phyloP scores from a whole-genome alignment of 1,284 basidiomycete species.

The Leccinum solheimii region DNA sequence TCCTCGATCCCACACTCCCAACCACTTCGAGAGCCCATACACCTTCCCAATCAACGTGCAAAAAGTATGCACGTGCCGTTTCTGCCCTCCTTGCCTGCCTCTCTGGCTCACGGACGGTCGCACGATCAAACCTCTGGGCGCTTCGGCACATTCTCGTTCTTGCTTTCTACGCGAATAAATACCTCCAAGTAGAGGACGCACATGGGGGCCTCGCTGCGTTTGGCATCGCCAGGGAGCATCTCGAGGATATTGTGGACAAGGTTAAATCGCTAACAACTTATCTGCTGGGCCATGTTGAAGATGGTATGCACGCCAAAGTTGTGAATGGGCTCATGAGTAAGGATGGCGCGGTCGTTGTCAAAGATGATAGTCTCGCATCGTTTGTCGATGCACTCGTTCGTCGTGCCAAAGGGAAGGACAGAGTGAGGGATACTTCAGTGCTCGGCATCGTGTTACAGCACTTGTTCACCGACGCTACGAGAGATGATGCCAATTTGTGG shows the following conservation, averaged over 20 bases:
- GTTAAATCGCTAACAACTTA: conserved; percentile 69
- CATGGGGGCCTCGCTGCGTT: conserved; percentile 47
- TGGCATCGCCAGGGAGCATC: conserved; percentile 24
- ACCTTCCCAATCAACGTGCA: conserved; percentile 46
- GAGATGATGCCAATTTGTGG: conserved; percentile 76
- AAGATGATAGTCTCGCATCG: conserved; percentile 35
- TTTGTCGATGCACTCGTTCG: conserved; percentile 47
- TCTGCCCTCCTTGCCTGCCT: conserved; percentile 63
- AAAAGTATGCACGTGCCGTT: conserved; percentile 66
- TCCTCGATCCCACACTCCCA: conserved; percentile 63
- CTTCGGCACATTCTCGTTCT: conserved; percentile 64
- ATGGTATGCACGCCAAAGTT: conserved; percentile 24
- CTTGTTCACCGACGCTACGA: conserved; percentile 59
- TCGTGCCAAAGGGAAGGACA: conserved; percentile 44
- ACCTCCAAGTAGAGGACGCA: conserved; percentile 49
- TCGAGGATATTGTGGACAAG: conserved; percentile 46
- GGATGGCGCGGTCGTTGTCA: conserved; percentile 23
- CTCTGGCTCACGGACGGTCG: conserved; percentile 56
- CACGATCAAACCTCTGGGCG: conserved; percentile 61
- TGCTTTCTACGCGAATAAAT: conserved; percentile 58
- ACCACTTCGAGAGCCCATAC: conserved; percentile 34
- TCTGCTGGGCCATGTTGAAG: conserved; percentile 53
- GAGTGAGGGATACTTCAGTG: conserved; percentile 54
- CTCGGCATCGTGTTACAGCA: conserved; percentile 61
- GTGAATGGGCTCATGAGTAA: conserved; percentile 27